These are phyloP conservation scores for Rhizopogon salebrosus DNA, from an alignment of 768 basidiomycete genomes.

Conservation along the genomic window DNA sequence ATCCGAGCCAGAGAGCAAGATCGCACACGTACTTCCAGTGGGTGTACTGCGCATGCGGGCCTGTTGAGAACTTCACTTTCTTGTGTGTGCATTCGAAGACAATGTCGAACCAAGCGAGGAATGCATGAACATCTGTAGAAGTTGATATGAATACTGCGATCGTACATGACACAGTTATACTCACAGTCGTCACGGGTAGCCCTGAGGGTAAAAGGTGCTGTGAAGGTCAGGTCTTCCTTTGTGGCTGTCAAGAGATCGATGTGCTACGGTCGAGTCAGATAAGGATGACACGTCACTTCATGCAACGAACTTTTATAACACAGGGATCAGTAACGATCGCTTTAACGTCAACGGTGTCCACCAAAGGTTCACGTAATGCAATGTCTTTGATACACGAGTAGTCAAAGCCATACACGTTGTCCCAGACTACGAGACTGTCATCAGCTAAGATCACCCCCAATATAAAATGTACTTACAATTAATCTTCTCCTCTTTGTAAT, in stretches of 20 bases:
- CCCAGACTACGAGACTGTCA: slow-evolving; percentile 73
- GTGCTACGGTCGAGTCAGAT: slow-evolving; percentile 44
- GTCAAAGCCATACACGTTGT: slow-evolving; percentile 99
- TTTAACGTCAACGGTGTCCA: slow-evolving; percentile 98
- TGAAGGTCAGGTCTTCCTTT: slow-evolving; percentile 93
- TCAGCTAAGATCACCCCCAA: background rate
- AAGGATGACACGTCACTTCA: background rate
- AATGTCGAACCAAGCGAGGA: slow-evolving; percentile 99
- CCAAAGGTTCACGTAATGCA: slow-evolving; percentile 90
- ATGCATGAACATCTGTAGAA: slow-evolving; percentile 82
- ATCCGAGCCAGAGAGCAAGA: background rate
- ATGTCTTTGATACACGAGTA: slow-evolving; percentile 99
- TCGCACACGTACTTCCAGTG: slow-evolving; percentile 81
- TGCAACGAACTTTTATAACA: slow-evolving; percentile 67
- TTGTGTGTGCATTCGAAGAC: slow-evolving; percentile 95
- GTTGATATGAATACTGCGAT: slow-evolving; percentile 1
- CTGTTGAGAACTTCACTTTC: slow-evolving; percentile 93
- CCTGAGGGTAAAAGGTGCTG: slow-evolving; percentile 69
- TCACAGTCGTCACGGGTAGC: slow-evolving; percentile 90
- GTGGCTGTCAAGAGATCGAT: slow-evolving; percentile 88
- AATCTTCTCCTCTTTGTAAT: slow-evolving; percentile 99
- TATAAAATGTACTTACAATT: slow-evolving; percentile 57
- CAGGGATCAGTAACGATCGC: slow-evolving; percentile 92
- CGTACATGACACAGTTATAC: slow-evolving; percentile 21
- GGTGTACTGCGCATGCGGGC: slow-evolving; percentile 94